Conservation (phyloP, 2,329 filamentous ascomycete genomes). For the Penicillium rolfsii region DNA sequence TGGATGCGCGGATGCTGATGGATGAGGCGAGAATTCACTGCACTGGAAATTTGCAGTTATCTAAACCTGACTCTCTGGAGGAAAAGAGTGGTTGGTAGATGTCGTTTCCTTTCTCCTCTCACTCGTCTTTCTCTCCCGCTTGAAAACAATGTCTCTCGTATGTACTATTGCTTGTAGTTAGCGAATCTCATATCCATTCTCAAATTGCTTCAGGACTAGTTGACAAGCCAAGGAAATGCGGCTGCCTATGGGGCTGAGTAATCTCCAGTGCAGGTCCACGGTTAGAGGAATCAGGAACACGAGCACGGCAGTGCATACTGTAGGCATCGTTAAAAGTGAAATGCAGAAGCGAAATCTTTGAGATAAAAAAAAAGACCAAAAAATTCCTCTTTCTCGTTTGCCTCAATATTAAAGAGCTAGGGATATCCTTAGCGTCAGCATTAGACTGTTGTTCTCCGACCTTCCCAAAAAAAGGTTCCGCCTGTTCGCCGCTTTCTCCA, state of each 20-base stretch:
- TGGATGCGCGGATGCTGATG: conserved; percentile 60
- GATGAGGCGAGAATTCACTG: conserved; percentile 44
- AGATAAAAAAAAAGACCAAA: not conserved
- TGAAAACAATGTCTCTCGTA: not conserved
- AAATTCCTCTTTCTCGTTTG: too few species aligned
- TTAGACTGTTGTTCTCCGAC: conserved; percentile 14
- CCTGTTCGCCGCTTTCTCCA: conserved; percentile 12
- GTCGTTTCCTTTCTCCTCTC: not conserved
- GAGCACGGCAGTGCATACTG: not conserved
- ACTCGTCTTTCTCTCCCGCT: not conserved
- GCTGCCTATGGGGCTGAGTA: conserved; percentile 33
- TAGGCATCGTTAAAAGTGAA: not conserved
- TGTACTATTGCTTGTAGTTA: not conserved
- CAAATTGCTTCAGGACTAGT: not conserved
- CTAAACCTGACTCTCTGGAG: not conserved
- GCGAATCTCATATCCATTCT: not conserved
- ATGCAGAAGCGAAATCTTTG: not conserved
- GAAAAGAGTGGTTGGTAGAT: not conserved
- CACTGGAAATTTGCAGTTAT: conserved; percentile 1
- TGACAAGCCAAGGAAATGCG: conserved; percentile 14
- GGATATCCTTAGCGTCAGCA: conserved; percentile 12
- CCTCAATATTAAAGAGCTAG: not conserved
- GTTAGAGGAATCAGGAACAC: not conserved
- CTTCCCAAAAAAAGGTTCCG: conserved; percentile 19
- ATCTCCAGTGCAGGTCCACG: conserved; percentile 10